These are phyloP conservation scores for Emericellopsis cladophorae DNA, from an alignment of 2,329 filamentous ascomycete species.

Conservation along the genomic window DNA sequence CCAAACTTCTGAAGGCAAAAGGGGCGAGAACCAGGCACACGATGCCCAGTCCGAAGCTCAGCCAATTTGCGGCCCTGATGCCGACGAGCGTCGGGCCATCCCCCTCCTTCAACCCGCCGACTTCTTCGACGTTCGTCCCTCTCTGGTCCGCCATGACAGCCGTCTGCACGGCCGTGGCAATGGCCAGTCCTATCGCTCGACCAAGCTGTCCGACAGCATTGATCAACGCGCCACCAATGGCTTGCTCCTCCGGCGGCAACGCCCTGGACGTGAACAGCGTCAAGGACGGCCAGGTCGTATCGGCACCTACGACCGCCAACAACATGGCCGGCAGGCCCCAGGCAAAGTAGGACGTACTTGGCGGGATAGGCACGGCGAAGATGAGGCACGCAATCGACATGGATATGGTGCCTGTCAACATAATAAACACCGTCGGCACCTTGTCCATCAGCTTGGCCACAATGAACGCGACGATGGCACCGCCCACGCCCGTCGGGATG, in stretches of 20 bases:
- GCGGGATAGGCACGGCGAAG: constrained; percentile 50
- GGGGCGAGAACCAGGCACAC: constrained; percentile 28
- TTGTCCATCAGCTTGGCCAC: constrained; percentile 43
- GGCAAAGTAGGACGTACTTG: constrained; percentile 51
- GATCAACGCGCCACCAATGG: constrained; percentile 54
- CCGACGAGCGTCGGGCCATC: constrained; percentile 33
- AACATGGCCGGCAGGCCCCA: constrained; percentile 55
- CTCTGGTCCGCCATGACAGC: constrained; percentile 41
- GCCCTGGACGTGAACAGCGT: constrained; percentile 53
- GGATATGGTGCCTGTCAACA: constrained; percentile 43
- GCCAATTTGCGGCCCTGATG: constrained; percentile 36
- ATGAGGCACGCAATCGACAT: constrained; percentile 44
- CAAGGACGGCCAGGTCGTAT: constrained; percentile 53
- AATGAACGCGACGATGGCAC: constrained; percentile 41
- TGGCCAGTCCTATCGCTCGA: constrained; percentile 50
- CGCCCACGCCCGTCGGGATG: constrained; percentile 50
- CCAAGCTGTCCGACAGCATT: constrained; percentile 55
- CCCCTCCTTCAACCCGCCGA: constrained; percentile 26
- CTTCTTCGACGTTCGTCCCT: constrained; percentile 27
- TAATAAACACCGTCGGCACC: constrained; percentile 44
- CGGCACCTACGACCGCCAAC: constrained; percentile 51
- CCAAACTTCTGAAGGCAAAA: constrained; percentile 35
- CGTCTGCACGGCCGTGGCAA: constrained; percentile 53
- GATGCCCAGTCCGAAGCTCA: constrained; percentile 35
- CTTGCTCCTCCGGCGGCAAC: constrained; percentile 51